A percentile compares a stretch with the other conserved stretches of the same genome.
Evolutionary conservation across 257 asterid species (phyloP).

Genomic region (Nicotiana obtusifolia): DNA sequence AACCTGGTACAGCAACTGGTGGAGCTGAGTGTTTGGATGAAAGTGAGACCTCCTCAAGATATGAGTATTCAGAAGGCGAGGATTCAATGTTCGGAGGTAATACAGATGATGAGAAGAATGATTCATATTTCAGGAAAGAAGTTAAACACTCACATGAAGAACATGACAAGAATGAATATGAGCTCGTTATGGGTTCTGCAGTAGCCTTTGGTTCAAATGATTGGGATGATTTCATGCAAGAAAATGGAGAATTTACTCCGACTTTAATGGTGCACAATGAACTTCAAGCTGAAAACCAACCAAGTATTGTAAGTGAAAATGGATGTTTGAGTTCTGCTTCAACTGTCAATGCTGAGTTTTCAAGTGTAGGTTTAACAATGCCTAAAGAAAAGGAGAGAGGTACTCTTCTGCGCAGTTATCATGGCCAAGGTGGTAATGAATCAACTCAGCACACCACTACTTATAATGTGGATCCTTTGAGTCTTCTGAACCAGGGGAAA

Average conservation of each 20-base stretch:
- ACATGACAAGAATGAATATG: slow-evolving; percentile 31
- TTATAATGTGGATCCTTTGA: slow-evolving; percentile 11
- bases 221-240: slow-evolving; percentile 68
- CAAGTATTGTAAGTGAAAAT: slow-evolving; percentile 18
- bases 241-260: slow-evolving; percentile 29
- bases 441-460: slow-evolving; percentile 7
- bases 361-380: slow-evolving; percentile 14
- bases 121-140: slow-evolving; percentile 24
- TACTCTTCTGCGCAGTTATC: slow-evolving; percentile 9
- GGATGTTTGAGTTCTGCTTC: slow-evolving; percentile 20
- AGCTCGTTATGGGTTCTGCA: slow-evolving; percentile 51
- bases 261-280: slow-evolving; percentile 29
- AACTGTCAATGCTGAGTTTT: slow-evolving; percentile 13
- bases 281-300: slow-evolving; percentile 22
- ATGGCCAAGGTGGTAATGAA: slow-evolving; percentile 18
- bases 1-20: slow-evolving; percentile 18
- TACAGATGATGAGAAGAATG: slow-evolving; percentile 52
- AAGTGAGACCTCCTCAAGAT: slow-evolving; percentile 41
- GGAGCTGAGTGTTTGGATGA: slow-evolving; percentile 38
- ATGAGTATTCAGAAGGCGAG: slow-evolving; percentile 67
- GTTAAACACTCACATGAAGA: slow-evolving; percentile 18
- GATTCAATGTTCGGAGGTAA: slow-evolving; percentile 79
- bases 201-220: slow-evolving; percentile 79
- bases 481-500: slow-evolving; percentile 21
- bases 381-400: slow-evolving; percentile 11